Evolutionary conservation across 441 rosid species (phyloP).

Genomic region (Populus hybrid): DNA sequence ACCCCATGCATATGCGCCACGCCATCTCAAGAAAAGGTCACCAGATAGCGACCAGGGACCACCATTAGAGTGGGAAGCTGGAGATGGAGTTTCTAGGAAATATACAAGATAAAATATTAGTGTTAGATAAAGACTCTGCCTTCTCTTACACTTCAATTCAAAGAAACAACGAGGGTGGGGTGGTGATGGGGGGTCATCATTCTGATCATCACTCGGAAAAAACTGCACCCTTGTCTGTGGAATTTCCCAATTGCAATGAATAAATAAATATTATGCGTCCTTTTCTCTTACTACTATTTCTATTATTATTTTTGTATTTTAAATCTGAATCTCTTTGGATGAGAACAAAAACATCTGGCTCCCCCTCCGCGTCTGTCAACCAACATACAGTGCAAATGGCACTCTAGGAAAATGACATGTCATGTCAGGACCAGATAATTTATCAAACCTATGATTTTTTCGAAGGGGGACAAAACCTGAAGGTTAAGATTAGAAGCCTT

Average conservation of each 20-base stretch:
- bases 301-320: background rate
- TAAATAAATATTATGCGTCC: too few relatives aligned
- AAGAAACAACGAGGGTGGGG: background rate
- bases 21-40: constrained; percentile 7
- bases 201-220: background rate
- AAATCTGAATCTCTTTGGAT: background rate
- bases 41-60: constrained; percentile 6
- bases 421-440: background rate
- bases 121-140: background rate
- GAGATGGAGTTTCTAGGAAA: background rate
- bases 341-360: constrained; percentile 7
- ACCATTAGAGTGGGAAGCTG: background rate
- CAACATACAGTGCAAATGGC: background rate
- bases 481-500: background rate
- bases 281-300: too few relatives aligned
- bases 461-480: background rate
- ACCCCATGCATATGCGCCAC: too few relatives aligned
- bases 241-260: too few relatives aligned
- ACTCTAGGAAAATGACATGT: background rate
- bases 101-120: background rate
- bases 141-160: constrained; percentile 1
- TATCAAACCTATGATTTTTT: background rate
- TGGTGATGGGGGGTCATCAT: constrained; percentile 8
- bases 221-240: constrained; percentile 6
- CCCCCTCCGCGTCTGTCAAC: constrained; percentile 12